Base-by-base conservation (phyloP, 2,329 filamentous ascomycete species). In the Nannizzia gypsea region DNA sequence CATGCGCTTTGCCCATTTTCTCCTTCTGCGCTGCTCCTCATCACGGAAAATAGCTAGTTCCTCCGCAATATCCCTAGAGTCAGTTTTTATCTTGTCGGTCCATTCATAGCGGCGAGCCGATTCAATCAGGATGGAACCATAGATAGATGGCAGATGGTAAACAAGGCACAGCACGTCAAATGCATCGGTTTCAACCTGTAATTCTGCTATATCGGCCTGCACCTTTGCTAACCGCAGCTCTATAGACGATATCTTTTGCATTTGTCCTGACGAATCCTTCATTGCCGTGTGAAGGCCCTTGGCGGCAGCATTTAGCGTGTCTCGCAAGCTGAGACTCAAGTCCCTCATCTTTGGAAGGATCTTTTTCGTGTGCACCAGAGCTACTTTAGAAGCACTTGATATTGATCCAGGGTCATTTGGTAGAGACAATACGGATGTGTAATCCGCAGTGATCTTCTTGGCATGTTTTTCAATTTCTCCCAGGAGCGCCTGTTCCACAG, bases 31-130 rank as follows among this genome's bases (percentile, higher is more conserved):
- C 57, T 89, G 83, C 71, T 99, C 93, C 72, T 97, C 93, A 62
- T 96, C 91, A 68, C 93, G 89, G 64, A 95, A 92, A 0, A 89
- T 78, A 1, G 90, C 89, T 81, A 97, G 89, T 69, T 97, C 92
- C 70, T 97, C 95, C 26, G 90, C 90, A 26, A 99, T 76, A 0
- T 87, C 89, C 1, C 88, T 85, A 0, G 92, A 93, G 67, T 97
- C 93, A 1, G 83, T 81, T 69, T 87, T 89, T 72, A 97, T 87
- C 73, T 95, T 96, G 58, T 95, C 89, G 11, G 83, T 84, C 91
- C 93, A 99, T 73, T 96, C 91, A 36, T 85, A 85, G 22, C 93
- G 85, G 60, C 89, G 83, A 44, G 96, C 83, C 15, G 90, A 87
- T 73, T 99, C 93, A 2, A 89, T 83, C 20, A 95, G 77, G 61